Base-by-base conservation (phyloP, 1,284 basidiomycete species). In the Puccinia triticina region DNA sequence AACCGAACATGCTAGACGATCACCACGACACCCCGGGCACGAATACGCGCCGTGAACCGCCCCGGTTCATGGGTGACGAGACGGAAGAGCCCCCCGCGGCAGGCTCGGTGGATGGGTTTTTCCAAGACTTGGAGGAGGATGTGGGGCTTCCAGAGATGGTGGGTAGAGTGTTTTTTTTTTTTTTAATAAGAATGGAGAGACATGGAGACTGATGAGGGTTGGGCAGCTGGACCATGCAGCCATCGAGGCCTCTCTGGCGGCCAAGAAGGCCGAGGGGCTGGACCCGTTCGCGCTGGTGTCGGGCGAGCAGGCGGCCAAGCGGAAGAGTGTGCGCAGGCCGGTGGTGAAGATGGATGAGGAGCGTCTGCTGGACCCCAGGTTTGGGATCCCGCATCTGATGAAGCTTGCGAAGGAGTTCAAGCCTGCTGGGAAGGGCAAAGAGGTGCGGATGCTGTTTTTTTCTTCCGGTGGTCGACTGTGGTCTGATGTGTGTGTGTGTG, bases 301-400 rank as follows among this genome's bases (percentile, higher is more conserved):
- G 1, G 37, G 46, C 1, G 73, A 75, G 5, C 14, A 57, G 29
- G n/a, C 73, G 1, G 32, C 29, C 48, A 48, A 78, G 46, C 29
- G 23, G 23, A 67, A 43, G 46, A 67, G 23, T 8, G 21, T n/a
- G 0, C 76, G 76, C 50, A 40, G 76, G 32, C 76, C 76, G 16
- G n/a, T 29, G 46, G 76, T 78, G 2, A 78, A 78, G 48, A 40
- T 78, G 32, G 64, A 67, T 34, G 64, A 67, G 34, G 76, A 78
- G 18, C 61, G 76, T 11, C 48, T 78, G 14, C 18, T 66, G 26
- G 50, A 78, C 18, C 76, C 59, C 37, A 26, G 50, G 23, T 10
- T 53, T 18, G 76, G 76, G 21, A 67, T 78, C 34, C 76, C 59
- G 14, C n/a, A 55, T 32, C 50, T 78, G 10, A 78, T 78, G n/a